Conservation (phyloP, 495 filamentous ascomycete species). For the Hypoxylon cercidicola region DNA sequence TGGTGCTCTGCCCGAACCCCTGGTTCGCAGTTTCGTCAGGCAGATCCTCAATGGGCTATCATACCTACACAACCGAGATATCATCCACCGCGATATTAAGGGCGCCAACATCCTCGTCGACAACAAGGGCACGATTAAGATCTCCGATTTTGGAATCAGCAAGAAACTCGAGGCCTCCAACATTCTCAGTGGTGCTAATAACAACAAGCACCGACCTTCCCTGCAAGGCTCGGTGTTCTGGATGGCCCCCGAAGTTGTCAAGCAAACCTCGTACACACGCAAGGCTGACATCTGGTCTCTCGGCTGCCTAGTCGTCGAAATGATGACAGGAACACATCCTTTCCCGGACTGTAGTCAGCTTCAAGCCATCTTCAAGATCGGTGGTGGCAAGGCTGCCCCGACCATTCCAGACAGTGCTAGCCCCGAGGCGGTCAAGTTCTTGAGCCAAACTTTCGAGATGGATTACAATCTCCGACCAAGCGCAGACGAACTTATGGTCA, state of each 20-base stretch:
- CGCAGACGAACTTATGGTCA: conserved; percentile 87
- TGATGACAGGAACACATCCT: conserved; percentile 97
- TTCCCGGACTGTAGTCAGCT: conserved; percentile 97
- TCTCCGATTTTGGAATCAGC: conserved; percentile 98
- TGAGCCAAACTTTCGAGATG: conserved; percentile 91
- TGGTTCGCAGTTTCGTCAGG: conserved; percentile 95
- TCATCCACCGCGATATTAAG: conserved; percentile 99
- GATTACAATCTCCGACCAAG: conserved; percentile 91
- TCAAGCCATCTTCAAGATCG: conserved; percentile 99
- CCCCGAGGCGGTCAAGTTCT: conserved; percentile 84
- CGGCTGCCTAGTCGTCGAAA: conserved; percentile 96
- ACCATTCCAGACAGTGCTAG: conserved; percentile 90
- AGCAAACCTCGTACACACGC: conserved; percentile 95
- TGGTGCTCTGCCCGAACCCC: conserved; percentile 89
- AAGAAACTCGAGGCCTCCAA: conserved; percentile 92
- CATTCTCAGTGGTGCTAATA: conserved; percentile 58
- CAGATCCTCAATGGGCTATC: conserved; percentile 96
- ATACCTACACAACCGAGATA: conserved; percentile 93
- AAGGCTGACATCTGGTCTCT: conserved; percentile 99
- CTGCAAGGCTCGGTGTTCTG: conserved; percentile 98
- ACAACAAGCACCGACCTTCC: conserved; percentile 86
- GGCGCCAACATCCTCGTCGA: conserved; percentile 98
- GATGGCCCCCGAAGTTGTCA: conserved; percentile 99
- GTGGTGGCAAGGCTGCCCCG: conserved; percentile 83
- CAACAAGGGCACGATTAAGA: conserved; percentile 99